Conservation (phyloP, 192 early-diverging fungal genomes). For the Umbelopsis sp. region DNA sequence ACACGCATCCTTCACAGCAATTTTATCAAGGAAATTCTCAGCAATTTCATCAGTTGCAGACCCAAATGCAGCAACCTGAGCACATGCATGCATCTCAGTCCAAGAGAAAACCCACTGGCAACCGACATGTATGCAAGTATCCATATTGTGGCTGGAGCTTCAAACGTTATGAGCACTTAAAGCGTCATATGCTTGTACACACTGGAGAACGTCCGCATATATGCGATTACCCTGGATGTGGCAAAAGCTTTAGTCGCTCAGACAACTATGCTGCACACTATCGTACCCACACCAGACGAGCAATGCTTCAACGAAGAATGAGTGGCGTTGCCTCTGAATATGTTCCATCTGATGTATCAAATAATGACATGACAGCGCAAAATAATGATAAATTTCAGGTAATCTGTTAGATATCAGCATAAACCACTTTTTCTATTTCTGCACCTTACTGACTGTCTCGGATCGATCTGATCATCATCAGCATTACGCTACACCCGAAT, state of each 20-base stretch:
- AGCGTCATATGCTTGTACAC: slow-evolving; percentile 77
- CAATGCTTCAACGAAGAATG: slow-evolving; percentile 19
- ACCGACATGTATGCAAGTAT: slow-evolving; percentile 44
- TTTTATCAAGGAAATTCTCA: slow-evolving; percentile 7
- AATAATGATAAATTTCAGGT: slow-evolving; percentile 18
- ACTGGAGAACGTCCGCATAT: slow-evolving; percentile 73
- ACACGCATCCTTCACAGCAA: neutral
- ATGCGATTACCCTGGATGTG: slow-evolving; percentile 71
- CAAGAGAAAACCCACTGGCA: slow-evolving; percentile 2
- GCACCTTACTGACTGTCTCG: neutral
- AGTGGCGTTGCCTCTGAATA: slow-evolving; percentile 4
- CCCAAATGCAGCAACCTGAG: slow-evolving; percentile 3
- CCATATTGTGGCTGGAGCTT: slow-evolving; percentile 60
- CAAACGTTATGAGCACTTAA: slow-evolving; percentile 82
- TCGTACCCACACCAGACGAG: slow-evolving; percentile 62
- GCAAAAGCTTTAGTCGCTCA: slow-evolving; percentile 80
- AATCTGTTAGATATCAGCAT: neutral
- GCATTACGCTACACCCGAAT: neutral
- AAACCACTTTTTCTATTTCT: too few relatives aligned
- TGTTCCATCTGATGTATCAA: neutral
- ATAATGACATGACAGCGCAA: neutral
- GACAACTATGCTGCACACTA: slow-evolving; percentile 80
- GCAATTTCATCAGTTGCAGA: neutral
- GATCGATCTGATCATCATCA: neutral
- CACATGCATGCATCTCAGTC: neutral